Conservation (phyloP, 1,284 basidiomycete genomes). For the Rhodotorula sp. region DNA sequence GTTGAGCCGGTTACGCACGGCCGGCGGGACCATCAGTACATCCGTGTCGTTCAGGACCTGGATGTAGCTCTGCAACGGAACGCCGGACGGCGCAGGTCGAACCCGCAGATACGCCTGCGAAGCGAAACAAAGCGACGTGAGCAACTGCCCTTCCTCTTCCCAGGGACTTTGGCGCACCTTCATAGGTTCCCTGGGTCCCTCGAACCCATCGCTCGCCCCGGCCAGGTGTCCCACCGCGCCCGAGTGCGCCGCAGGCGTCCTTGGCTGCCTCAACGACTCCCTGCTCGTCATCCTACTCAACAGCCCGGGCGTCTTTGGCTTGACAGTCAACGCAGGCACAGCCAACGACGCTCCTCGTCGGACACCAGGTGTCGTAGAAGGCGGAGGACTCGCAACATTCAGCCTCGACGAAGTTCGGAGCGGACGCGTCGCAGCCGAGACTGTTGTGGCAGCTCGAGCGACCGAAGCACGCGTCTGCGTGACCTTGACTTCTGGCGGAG, state of each 20-base stretch:
- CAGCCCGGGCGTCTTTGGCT: constrained; percentile 8
- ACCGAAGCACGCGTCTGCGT: constrained; percentile 1
- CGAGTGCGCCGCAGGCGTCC: constrained; percentile 3
- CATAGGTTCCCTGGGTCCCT: constrained; percentile 42
- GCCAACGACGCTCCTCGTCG: constrained; percentile 3
- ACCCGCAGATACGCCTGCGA: constrained; percentile 52
- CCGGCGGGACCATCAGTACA: constrained; percentile 54
- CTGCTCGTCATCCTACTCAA: constrained; percentile 25
- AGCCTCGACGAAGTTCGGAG: not conserved
- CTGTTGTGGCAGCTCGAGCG: not conserved
- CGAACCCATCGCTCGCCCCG: constrained; percentile 10
- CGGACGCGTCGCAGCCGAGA: not conserved
- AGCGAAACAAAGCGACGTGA: not conserved
- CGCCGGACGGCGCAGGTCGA: constrained; percentile 48
- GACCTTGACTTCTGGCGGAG: not conserved
- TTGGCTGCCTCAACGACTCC: constrained; percentile 12
- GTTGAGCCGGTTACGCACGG: constrained; percentile 46
- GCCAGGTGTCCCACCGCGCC: not conserved
- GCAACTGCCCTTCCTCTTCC: not conserved
- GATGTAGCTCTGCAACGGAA: constrained; percentile 44
- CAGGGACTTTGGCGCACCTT: constrained; percentile 31
- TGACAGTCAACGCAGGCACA: not conserved
- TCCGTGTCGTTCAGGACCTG: constrained; percentile 51
- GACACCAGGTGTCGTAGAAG: not conserved
- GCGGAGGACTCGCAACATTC: not conserved